Conservation (phyloP, 371 early-diverging fungal genomes). For the Massospora cicadina region DNA sequence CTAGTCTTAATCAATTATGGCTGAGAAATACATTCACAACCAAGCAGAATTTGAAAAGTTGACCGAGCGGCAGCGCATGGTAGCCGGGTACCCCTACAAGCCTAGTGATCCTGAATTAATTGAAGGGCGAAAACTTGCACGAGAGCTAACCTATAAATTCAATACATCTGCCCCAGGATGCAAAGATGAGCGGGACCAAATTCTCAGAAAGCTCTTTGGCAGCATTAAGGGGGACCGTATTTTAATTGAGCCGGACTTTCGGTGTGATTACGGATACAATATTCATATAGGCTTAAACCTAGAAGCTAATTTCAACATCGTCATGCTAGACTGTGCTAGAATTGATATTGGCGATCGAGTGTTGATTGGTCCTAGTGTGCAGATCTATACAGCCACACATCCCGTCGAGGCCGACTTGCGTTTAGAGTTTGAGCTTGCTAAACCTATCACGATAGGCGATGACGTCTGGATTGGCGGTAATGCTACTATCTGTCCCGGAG, state of each 20-base stretch:
- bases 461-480: slow-evolving; percentile 57
- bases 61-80: slow-evolving; percentile 5
- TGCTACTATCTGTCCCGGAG: slow-evolving; percentile 53
- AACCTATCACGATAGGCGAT: slow-evolving; percentile 30
- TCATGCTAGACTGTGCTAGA: slow-evolving; percentile 42
- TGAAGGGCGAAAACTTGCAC: slow-evolving; percentile 23
- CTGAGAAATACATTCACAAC: background rate
- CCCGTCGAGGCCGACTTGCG: slow-evolving; percentile 33
- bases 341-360: slow-evolving; percentile 46
- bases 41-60: slow-evolving; percentile 1
- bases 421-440: slow-evolving; percentile 14
- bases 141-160: slow-evolving; percentile 21
- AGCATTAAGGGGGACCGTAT: slow-evolving; percentile 21
- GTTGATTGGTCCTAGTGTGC: slow-evolving; percentile 57
- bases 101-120: slow-evolving; percentile 24
- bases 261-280: slow-evolving; percentile 55
- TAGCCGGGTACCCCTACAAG: slow-evolving; percentile 43
- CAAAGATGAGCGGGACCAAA: slow-evolving; percentile 11
- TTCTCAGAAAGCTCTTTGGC: slow-evolving; percentile 33
- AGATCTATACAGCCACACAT: slow-evolving; percentile 58
- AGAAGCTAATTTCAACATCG: slow-evolving; percentile 45
- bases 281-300: slow-evolving; percentile 41
- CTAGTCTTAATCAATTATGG: background rate
- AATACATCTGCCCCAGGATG: slow-evolving; percentile 21
- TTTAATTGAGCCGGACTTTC: slow-evolving; percentile 40